Evolutionary conservation across 2,329 filamentous ascomycete genomes (phyloP), one percentile per base, ranked within the genome.

Genomic region (Penicillium vulpinum): DNA sequence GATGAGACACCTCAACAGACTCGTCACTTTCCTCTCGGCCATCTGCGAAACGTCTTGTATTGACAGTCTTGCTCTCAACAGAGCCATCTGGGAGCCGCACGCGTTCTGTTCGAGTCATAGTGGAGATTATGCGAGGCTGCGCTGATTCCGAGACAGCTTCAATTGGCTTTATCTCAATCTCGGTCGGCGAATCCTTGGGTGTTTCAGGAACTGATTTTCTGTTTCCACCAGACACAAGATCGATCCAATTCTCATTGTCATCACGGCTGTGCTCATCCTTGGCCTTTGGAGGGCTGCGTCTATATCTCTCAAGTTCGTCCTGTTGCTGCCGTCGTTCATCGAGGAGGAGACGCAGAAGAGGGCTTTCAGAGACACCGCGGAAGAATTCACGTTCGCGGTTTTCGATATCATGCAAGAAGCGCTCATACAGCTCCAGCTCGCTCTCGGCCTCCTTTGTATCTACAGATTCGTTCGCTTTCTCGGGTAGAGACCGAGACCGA

Each of bases 1-100:
- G 63, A 22, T 67, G 73, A 39, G 66, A 58, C 9, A 69, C 63
- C 44, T 85, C 80, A 4, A 81, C 72, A 8, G 80, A 83, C 62
- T 85, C 82, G 9, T 81, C 79, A 33, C 72, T 83, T 67, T 87
- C 84, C 65, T 87, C 85, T 4, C 79, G 76, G 0, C 85, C 85
- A 72, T 87, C 84, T 1, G 81, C 75, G 63, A 85, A 88, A 3
- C 81, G 77, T 64, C 81, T 83, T 60, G 83, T 87, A 16, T 84
- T 72, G 10, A 85, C 73, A 2, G 80, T 79, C 62, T 82, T 85
- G 0, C 82, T 86, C 9, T 82, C 81, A 2, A 85, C 72, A 0
- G 81, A 82, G 13, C 85, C 85, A 66, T 87, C 84, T 0, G 82
- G 75, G 2, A 81, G 73, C 2, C 79, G 80, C 4, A 76, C 80